Evolutionary conservation across 2,329 filamentous ascomycete genomes (phyloP), one percentile per base, ranked within the genome.

Genomic region (Fusarium palustre): DNA sequence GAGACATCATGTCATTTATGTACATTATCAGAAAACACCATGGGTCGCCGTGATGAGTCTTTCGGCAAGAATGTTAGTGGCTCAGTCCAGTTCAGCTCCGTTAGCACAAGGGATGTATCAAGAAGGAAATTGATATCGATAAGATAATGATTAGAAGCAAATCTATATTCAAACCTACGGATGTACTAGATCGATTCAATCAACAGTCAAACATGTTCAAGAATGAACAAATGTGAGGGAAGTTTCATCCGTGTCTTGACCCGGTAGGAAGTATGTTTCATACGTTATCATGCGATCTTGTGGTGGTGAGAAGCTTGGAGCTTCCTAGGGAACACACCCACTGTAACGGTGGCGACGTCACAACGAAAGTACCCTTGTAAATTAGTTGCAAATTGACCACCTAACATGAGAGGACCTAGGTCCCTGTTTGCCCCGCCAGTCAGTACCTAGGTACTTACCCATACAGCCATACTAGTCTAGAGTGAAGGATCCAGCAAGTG

Each of bases 271-370:
- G 42, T 18, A 18, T 9, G 41, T 13, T 45, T 42, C 36, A 22
- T 24, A 11, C 28, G 15, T 52, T 52, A 28, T 52, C 48, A 25
- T 52, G 33, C 36, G 48, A 52, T 39, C 22, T 36, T 20, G 18
- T 49, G 22, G 33, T 39, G 24, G 33, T 50, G 24, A 9, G 46
- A 53, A 62, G 59, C 57, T 55, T 38, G 28, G 22, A 41, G 25
- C 18, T 50, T 48, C n/a, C 4, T 24, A 38, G 30, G 41, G 24
- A 25, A 43, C n/a, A 50, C 31, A 25, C 13, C 42, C 49, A 24
- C 59, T 49, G 54, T 54, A 60, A 48, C 36, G 39, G 38, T 42
- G 47, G 52, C 60, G 45, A 70, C 62, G 62, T 70, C 62, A 70
- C 33, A 50, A 43, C 50, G 28, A 56, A 41, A 25, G 25, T 13